Evolutionary conservation across 495 filamentous ascomycete species (phyloP), one percentile per base, ranked within the genome.

Genomic region (Hypoxylon fragiforme): DNA sequence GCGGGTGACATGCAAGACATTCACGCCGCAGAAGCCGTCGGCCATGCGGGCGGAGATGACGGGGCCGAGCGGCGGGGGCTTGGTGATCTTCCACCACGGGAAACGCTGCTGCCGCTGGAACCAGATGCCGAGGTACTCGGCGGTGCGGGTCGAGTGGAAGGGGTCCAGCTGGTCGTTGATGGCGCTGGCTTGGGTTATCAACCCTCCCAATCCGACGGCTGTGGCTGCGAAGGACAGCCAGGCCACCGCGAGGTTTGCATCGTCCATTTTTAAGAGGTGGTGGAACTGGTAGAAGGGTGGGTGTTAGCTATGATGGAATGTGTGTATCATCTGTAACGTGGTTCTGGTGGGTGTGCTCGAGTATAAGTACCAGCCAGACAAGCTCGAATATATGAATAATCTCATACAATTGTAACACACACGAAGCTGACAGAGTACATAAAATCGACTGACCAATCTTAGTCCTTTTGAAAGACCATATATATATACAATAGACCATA

Each of bases 151-250:
- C 7, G 51, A 50, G 48, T 62, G 52, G 54, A 57, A 70, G n/a
- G 63, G 63, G 37, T 70, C 67, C 22, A 70, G 44, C 37, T 59
- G 47, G 14, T 62, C 57, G 44, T 57, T 54, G 43, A 69, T 67
- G 15, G 67, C 63, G 44, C 54, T 62, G 1, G 66, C 56, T 20
- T 68, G 67, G 15, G 56, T 49, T 18, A 70, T 59, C 8, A 70
- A 35, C 3, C 63, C 67, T 20, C 67, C 67, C 5, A 70, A 49
- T 9, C 65, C 67, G 19, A 63, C 44, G 7, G 67, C 60, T 11
- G 67, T 68, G 18, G 53, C 57, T 11, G 51, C 44, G 47, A 70
- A 66, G 15, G 67, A 64, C 12, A 68, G 60, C 67, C 67, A 70
- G 37, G 53, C 58, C 3, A 65, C 67, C 18, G 57, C 41, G 2